Evolutionary conservation across 1,284 basidiomycete genomes (phyloP).

Genomic region (Cystobasidium pallidum): DNA sequence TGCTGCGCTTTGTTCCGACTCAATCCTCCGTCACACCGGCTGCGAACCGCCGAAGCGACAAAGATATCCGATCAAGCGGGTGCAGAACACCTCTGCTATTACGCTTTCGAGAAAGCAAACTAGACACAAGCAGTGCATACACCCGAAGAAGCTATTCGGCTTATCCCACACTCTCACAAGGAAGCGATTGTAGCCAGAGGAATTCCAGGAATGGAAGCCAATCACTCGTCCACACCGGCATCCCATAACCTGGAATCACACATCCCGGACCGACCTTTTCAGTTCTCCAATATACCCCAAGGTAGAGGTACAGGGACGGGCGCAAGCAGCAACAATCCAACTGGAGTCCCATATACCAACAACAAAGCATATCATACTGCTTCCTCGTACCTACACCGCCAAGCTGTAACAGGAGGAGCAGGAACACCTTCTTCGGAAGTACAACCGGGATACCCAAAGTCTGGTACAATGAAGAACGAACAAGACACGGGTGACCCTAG

Average conservation of each 20-base stretch:
- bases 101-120: too few species aligned
- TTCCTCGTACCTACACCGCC: neutral
- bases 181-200: slow-evolving; percentile 7
- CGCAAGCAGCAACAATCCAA: neutral
- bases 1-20: too few species aligned
- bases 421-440: neutral
- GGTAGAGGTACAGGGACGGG: neutral
- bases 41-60: too few species aligned
- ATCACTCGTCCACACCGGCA: too few species aligned
- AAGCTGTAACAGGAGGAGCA: neutral
- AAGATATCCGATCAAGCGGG: too few species aligned
- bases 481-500: neutral
- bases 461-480: neutral
- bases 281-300: slow-evolving; percentile 9
- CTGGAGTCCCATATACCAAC: too few species aligned
- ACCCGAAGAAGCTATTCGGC: too few species aligned
- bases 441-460: neutral
- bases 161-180: too few species aligned
- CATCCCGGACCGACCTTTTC: slow-evolving; percentile 4
- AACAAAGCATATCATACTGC: neutral
- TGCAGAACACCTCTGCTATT: too few species aligned
- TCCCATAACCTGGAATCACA: slow-evolving; percentile 4
- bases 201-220: neutral
- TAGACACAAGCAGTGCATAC: too few species aligned
- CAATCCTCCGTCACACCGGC: too few species aligned